phyloP scores from a whole-genome alignment of 257 asterid genomes.

The Primulina eburnea region DNA sequence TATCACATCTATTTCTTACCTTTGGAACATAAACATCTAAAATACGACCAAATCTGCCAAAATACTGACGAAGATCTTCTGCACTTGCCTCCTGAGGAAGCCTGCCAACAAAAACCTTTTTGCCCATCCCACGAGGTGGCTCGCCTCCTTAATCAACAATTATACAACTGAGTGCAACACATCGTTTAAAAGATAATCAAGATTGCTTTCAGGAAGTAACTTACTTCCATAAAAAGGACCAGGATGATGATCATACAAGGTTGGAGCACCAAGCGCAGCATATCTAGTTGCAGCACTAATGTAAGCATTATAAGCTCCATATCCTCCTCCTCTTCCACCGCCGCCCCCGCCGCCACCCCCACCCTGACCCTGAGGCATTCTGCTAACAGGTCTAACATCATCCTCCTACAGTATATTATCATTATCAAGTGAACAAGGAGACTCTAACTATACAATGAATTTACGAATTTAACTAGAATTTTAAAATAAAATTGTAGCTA shows the following conservation, averaged over 20 bases:
- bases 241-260: conserved; percentile 80
- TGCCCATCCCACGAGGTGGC: conserved; percentile 85
- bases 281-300: conserved; percentile 93
- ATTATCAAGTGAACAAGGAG: background rate
- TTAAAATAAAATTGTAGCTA: conserved; percentile 4
- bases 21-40: conserved; percentile 93
- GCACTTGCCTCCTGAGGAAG: conserved; percentile 97
- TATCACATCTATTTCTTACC: conserved; percentile 41
- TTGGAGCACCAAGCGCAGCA: conserved; percentile 97
- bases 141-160: conserved; percentile 49
- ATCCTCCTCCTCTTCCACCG: conserved; percentile 38
- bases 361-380: conserved; percentile 45
- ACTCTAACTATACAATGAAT: background rate
- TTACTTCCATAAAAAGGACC: conserved; percentile 83
- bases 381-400: conserved; percentile 69
- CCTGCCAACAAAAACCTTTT: conserved; percentile 93
- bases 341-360: conserved; percentile 47
- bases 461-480: too few relatives aligned
- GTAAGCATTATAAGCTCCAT: conserved; percentile 97
- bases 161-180: conserved; percentile 16
- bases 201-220: conserved; percentile 27
- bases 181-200: background rate
- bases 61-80: conserved; percentile 93
- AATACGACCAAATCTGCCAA: conserved; percentile 94
- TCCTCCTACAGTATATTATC: conserved; percentile 54